Evolutionary conservation across 805 yeast species (phyloP), one percentile per base, ranked within the genome.

Genomic region (Torulaspora maleeae): DNA sequence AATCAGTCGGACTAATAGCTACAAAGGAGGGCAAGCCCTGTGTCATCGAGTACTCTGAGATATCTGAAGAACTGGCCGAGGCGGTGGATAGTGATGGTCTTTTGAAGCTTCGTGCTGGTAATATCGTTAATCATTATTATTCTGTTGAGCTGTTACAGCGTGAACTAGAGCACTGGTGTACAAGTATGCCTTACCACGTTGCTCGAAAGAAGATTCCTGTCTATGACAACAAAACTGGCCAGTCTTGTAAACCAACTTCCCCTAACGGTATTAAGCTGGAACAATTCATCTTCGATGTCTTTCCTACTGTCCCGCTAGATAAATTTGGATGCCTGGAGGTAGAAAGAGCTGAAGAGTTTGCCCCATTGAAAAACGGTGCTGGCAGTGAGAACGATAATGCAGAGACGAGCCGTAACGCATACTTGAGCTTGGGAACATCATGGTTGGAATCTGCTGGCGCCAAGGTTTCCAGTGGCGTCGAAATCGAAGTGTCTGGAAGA

Each of bases 261-360:
- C 86, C 91, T 38, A 93, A 93, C 64, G 99, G 98, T 35, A 82
- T 91, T 61, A 93, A 93, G 65, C 74, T 93, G 60, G 99, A 93
- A 66, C 98, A 91, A 65, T 93, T 93, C 59, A 95, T 93, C 46
- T 93, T 93, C 70, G 99, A 93, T 62, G 95, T 93, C 19, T 93
- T 93, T 69, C 90, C 90, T 40, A 76, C 81, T 25, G 83, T 93
- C 28, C 75, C 78, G 10, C 61, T 90, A 50, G 61, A 64, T 12
- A 78, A 78, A 58, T 93, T 93, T 64, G 99, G 96, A 1, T 86
- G 95, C 62, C 74, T 93, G 47, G 99, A 93, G 69, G 99, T 93
- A 17, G 84, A 78, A 30, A 79, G 99, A 64, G 51, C 70, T 3
- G 81, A 80, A 47, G 99, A 93, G 66, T 93, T 93, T 61, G 83